Base-by-base conservation (phyloP, 495 filamentous ascomycete species). In the Diplogelasinospora grovesii region DNA sequence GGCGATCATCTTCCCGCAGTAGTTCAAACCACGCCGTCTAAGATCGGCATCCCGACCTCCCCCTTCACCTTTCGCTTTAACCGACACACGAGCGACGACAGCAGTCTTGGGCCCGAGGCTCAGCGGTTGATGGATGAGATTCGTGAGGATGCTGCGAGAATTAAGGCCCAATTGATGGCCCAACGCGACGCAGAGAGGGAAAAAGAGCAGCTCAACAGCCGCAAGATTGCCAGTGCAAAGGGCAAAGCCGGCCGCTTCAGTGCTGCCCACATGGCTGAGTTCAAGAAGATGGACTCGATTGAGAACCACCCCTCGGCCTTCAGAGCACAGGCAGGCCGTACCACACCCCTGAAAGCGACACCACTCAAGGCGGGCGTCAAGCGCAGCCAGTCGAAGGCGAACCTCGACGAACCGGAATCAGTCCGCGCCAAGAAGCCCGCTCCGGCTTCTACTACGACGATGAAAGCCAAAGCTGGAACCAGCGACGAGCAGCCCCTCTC, bases 261-360 rank as follows among this genome's bases (percentile, higher is more conserved):
- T 52, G 78, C 85, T 41, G 77, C 74, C 35, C 89, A 96, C 56
- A 84, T 84, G 77, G 76, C 79, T 35, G 73, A 89, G 54, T 96
- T 96, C 68, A 86, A 83, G 63, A 96, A 92, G 71, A 94, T 96
- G 89, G 87, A 94, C 51, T 94, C 87, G 8, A 96, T 96, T 59
- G 85, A 76, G 16, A 79, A 78, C 40, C 89, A 96, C 64, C 66
- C 86, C 3, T 92, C 89, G 5, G 71, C 79, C 11, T 88, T 85
- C 69, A 74, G 89, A 24, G 75, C 78, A 13, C 70, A 77, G 19
- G 69, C 73, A 4, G 73, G 64, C 43, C 74, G 79, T 29, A 68
- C 73, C 49, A 73, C 75, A 10, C 33, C 58, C 11, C 22, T 46
- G 18, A 69, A 66, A 24, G 70, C 74, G 40, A 70, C 74, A n/a